These are phyloP conservation scores for Sporothrix variecibatus DNA, from an alignment of 2,329 filamentous ascomycete species.

Conservation along the genomic window DNA sequence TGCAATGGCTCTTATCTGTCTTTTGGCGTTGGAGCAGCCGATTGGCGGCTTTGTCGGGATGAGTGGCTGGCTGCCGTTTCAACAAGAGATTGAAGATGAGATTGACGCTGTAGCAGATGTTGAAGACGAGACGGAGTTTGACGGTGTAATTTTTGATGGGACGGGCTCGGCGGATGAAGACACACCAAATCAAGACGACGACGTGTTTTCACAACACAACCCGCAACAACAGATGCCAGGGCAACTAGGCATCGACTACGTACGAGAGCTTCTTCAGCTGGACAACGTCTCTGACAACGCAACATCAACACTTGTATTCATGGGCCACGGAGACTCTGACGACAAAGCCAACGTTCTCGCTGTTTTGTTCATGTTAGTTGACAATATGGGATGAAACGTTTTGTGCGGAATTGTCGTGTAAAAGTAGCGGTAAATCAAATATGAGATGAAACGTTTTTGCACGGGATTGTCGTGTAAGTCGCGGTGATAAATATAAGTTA, in stretches of 20 bases:
- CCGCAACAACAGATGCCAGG: neutral
- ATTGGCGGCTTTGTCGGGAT: constrained; percentile 26
- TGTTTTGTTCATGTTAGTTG: constrained; percentile 21
- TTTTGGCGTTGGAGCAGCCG: constrained; percentile 10
- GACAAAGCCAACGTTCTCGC: constrained; percentile 39
- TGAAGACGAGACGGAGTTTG: neutral
- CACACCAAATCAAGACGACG: neutral
- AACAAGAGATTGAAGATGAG: constrained; percentile 40
- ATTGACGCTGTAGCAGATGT: constrained; percentile 38
- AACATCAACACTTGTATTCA: constrained; percentile 44
- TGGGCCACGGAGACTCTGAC: constrained; percentile 47
- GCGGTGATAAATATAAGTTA: too few relatives aligned
- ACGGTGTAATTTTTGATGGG: neutral
- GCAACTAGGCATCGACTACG: neutral
- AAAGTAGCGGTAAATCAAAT: too few relatives aligned
- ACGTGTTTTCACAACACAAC: too few relatives aligned
- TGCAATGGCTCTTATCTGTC: constrained; percentile 11
- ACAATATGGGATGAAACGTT: too few relatives aligned
- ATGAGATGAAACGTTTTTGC: too few relatives aligned
- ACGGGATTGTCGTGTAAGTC: too few relatives aligned
- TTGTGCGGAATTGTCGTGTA: too few relatives aligned
- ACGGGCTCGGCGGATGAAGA: neutral
- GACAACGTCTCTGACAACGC: neutral
- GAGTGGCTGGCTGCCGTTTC: constrained; percentile 27
- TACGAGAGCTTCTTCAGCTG: constrained; percentile 15